phyloP scores from a whole-genome alignment of 805 yeast genomes.

The Sungouiozyma ichnusensis region DNA sequence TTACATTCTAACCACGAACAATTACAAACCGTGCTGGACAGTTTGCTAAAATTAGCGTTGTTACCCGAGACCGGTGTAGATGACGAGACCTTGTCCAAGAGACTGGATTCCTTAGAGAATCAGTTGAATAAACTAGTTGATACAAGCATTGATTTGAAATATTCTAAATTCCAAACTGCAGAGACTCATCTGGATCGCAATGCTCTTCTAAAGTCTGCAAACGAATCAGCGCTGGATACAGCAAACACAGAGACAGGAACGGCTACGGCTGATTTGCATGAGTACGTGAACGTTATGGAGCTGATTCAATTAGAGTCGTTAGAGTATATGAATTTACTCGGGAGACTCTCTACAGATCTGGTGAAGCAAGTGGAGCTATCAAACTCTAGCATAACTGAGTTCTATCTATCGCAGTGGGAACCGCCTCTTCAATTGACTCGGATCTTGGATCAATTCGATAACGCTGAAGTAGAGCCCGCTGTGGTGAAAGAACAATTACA shows the following conservation, averaged over 20 bases:
- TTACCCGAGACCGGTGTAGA: constrained; percentile 8
- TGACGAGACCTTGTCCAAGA: constrained; percentile 10
- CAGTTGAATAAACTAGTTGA: constrained; percentile 8
- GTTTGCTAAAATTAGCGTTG: constrained; percentile 6
- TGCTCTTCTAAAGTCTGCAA: constrained; percentile 3
- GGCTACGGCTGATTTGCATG: constrained; percentile 6
- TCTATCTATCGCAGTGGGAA: constrained; percentile 15
- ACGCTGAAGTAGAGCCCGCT: constrained; percentile 7
- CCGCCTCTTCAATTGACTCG: constrained; percentile 15
- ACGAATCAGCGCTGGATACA: constrained; percentile 2
- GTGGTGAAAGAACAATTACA: constrained; percentile 11
- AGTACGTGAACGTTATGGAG: constrained; percentile 13
- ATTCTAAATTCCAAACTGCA: constrained; percentile 14
- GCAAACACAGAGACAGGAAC: not conserved
- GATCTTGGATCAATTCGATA: constrained; percentile 14
- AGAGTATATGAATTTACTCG: constrained; percentile 18
- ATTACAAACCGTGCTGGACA: constrained; percentile 8
- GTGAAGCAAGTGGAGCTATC: constrained; percentile 19
- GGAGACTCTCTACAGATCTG: constrained; percentile 21
- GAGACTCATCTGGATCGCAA: constrained; percentile 9
- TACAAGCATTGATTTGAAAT: constrained; percentile 14
- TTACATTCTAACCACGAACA: constrained; percentile 14
- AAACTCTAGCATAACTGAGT: constrained; percentile 12
- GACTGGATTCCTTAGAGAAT: constrained; percentile 9
- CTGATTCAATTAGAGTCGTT: constrained; percentile 12